phyloP scores from a whole-genome alignment of 306 rosid species.

The Rosa rugosa region DNA sequence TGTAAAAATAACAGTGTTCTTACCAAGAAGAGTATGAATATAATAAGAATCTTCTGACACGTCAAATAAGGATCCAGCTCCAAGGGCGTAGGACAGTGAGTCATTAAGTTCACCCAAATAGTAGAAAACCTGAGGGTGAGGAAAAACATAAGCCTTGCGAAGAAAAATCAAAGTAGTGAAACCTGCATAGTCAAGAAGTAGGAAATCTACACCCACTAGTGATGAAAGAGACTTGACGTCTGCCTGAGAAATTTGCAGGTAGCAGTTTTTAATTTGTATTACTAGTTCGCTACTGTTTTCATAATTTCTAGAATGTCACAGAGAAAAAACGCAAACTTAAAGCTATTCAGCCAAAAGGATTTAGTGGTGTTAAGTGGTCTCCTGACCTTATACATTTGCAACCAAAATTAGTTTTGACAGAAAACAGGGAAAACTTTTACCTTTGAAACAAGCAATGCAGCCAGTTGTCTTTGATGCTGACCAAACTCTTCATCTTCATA shows the following conservation, averaged over 20 bases:
- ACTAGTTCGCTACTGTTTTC: not conserved
- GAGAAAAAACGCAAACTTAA: not conserved
- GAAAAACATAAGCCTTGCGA: not conserved
- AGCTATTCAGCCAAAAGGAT: not conserved
- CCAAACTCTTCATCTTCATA: conserved; percentile 95
- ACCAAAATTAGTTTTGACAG: not conserved
- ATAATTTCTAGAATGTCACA: not conserved
- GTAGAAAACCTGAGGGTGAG: conserved; percentile 70
- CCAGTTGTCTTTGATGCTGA: conserved; percentile 86
- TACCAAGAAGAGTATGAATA: conserved; percentile 94
- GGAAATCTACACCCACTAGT: not conserved
- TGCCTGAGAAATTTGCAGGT: not conserved
- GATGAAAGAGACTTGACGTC: not conserved
- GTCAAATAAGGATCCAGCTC: conserved; percentile 87
- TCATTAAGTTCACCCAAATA: conserved; percentile 96
- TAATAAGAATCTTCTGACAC: conserved; percentile 95
- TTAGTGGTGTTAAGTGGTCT: not conserved
- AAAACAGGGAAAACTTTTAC: conserved; percentile 31
- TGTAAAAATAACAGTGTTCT: conserved; percentile 20
- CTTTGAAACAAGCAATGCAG: conserved; percentile 92
- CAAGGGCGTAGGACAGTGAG: conserved; percentile 91
- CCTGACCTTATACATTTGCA: not conserved
- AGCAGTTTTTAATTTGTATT: not conserved
- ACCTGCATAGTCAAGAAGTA: not conserved
- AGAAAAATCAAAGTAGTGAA: not conserved